A percentile compares a stretch with the other conserved stretches of the same genome.
Evolutionary conservation across 768 basidiomycete genomes (phyloP).

Genomic region (Lepiota brunneoincarnata): DNA sequence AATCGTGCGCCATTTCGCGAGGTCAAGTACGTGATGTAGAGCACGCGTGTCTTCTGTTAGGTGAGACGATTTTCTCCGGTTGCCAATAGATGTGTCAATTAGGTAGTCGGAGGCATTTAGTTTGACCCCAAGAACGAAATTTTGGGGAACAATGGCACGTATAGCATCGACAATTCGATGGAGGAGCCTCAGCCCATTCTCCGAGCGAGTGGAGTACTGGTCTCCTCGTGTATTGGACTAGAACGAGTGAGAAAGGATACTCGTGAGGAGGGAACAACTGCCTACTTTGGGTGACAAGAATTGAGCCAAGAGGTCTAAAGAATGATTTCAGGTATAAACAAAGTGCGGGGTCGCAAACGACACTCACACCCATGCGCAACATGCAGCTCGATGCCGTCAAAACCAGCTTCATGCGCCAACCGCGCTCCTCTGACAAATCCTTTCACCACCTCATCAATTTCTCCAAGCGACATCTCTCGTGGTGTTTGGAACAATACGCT

Average conservation of each 20-base stretch:
- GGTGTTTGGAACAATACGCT: constrained; percentile 63
- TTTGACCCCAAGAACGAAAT: constrained; percentile 79
- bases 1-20: constrained; percentile 62
- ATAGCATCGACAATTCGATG: constrained; percentile 53
- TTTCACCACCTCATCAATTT: constrained; percentile 60
- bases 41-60: constrained; percentile 40
- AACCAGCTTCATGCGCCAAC: constrained; percentile 65
- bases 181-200: constrained; percentile 55
- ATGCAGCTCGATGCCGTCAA: constrained; percentile 87
- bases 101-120: constrained; percentile 79
- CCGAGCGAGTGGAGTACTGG: constrained; percentile 43
- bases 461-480: constrained; percentile 48
- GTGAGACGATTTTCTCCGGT: constrained; percentile 10
- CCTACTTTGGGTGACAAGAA: constrained; percentile 73
- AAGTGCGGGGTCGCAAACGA: neutral
- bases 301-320: constrained; percentile 70
- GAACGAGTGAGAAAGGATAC: neutral
- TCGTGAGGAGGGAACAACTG: neutral
- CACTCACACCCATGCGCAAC: constrained; percentile 81
- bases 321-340: neutral
- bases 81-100: constrained; percentile 18
- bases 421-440: constrained; percentile 67
- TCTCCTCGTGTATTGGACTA: constrained; percentile 53
- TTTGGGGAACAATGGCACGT: constrained; percentile 45
- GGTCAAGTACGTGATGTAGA: constrained; percentile 55